A percentile compares a stretch with the other conserved stretches of the same genome.
Conservation (phyloP, 768 basidiomycete species). For the Russula earlei region DNA sequence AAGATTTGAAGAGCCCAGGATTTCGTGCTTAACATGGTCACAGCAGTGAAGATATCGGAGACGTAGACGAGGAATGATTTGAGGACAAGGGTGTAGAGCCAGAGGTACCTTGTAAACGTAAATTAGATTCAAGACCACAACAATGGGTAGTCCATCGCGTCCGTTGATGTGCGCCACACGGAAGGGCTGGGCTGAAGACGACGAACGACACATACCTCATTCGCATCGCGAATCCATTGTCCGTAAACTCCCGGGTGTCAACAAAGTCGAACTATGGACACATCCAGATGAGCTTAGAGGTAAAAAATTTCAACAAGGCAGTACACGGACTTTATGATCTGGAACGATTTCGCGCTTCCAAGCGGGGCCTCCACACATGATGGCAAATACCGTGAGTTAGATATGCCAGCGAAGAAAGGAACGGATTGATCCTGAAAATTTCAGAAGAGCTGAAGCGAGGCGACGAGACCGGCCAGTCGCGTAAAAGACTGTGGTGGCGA, state of each 20-base stretch:
- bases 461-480: constrained; percentile 24
- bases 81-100: constrained; percentile 87
- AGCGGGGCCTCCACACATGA: constrained; percentile 66
- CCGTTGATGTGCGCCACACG: not conserved
- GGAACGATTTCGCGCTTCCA: constrained; percentile 98
- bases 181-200: not conserved
- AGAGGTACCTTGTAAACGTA: constrained; percentile 59
- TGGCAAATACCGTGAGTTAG: constrained; percentile 14
- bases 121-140: constrained; percentile 2
- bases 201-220: constrained; percentile 48
- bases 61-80: constrained; percentile 96
- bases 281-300: not conserved
- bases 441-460: constrained; percentile 22
- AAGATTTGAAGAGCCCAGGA: constrained; percentile 92
- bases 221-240: constrained; percentile 80
- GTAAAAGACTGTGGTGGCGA: constrained; percentile 22
- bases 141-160: not conserved
- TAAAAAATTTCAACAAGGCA: not conserved
- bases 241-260: constrained; percentile 85
- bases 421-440: constrained; percentile 2
- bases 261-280: constrained; percentile 84
- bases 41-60: constrained; percentile 94
- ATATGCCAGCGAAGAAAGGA: constrained; percentile 18
- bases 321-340: constrained; percentile 79
- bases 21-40: constrained; percentile 88